Evolutionary conservation across 2,329 filamentous ascomycete species (phyloP).

Genomic region (Penicillium sp.): DNA sequence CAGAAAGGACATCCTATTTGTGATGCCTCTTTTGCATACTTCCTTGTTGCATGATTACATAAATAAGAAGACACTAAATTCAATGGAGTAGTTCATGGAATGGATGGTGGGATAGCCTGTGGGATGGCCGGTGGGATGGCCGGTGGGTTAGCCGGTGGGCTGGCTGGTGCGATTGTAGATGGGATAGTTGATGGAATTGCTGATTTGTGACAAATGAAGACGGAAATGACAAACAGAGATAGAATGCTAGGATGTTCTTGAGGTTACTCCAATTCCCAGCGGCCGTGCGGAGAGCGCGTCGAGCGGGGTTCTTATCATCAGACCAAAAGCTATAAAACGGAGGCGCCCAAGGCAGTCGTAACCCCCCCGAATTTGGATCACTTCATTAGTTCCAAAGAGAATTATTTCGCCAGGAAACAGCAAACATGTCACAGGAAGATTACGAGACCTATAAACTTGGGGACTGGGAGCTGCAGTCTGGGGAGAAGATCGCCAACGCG

Average conservation of each 20-base stretch:
- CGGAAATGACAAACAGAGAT: neutral
- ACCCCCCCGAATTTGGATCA: neutral
- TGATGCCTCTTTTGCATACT: too few species aligned
- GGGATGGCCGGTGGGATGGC: too few species aligned
- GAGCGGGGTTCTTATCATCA: slow-evolving; percentile 18
- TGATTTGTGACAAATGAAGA: neutral
- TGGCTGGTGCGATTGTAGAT: too few species aligned
- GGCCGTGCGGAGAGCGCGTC: slow-evolving; percentile 10
- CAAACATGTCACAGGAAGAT: slow-evolving; percentile 29
- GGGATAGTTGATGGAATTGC: too few species aligned
- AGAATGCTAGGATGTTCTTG: neutral
- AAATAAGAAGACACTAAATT: too few species aligned
- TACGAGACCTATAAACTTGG: slow-evolving; percentile 59
- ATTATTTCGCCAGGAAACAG: neutral
- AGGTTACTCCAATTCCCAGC: slow-evolving; percentile 5
- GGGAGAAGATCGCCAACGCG: slow-evolving; percentile 60
- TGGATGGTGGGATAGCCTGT: too few species aligned
- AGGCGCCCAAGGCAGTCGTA: neutral
- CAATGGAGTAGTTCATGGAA: too few species aligned
- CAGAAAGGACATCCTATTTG: too few species aligned
- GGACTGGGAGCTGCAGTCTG: slow-evolving; percentile 65
- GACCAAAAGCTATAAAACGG: slow-evolving; percentile 11
- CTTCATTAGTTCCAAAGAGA: neutral
- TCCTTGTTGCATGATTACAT: too few species aligned
- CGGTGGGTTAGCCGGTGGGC: too few species aligned